Evolutionary conservation across 148 eudicot species (phyloP), one percentile per base, ranked within the genome.

Genomic region (Dianthus caryophyllus): DNA sequence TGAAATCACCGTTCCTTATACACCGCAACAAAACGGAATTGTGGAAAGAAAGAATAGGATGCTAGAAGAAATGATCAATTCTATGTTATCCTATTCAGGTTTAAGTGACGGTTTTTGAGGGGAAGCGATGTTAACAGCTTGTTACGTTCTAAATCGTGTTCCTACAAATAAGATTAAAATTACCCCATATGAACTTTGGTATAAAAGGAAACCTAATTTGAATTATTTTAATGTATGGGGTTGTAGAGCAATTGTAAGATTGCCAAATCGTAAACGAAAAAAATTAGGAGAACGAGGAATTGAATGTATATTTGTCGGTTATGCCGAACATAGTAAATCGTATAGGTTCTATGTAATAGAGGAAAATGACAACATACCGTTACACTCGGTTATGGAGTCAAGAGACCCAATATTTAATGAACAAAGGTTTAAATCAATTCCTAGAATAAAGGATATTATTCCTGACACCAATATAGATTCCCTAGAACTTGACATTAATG

Each of bases 201-300:
- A 13, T 33, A 13, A 48, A 48, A 4, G 52, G 17, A 48, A 48
- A 16, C 18, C 52, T 5, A 15, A 48, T 16, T 16, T 48, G n/a
- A 48, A 18, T 48, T 48, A 48, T 15, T 48, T 48, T n/a, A 48
- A 58, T n/a, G 62, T 58, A 21, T 58, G 38, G 62, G 62, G 39
- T 24, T 29, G n/a, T 58, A 58, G 62, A 15, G 39, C 62, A 24
- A 58, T 58, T 9, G 39, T 26, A 10, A 8, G 39, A 24, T 26
- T 58, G 29, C 36, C 38, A 0, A 16, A 13, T 3, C 36, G 20
- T 9, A 58, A 58, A 30, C 13, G 30, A 21, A 58, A 58, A 27
- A 58, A 30, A 5, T 58, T 58, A 1, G 62, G 30, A 7, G 39
- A 2, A 9, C 10, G 36, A 21, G 62, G 31, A 10, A 14, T 58